phyloP scores from a whole-genome alignment of 2,329 filamentous ascomycete species.

The Colletotrichum simmondsii region DNA sequence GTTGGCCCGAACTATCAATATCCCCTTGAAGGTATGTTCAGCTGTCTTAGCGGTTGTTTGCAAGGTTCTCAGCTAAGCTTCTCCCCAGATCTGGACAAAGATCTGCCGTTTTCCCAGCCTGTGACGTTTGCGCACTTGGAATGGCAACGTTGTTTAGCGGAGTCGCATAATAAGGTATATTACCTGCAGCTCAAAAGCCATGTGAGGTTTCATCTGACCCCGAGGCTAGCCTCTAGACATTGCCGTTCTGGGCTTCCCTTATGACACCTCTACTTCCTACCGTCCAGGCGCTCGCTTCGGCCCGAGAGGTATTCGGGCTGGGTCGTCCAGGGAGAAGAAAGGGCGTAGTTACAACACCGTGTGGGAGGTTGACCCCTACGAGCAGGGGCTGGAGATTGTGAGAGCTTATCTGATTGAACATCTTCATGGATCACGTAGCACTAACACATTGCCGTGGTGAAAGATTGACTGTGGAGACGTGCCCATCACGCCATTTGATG shows the following conservation, averaged over 20 bases:
- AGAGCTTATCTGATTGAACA: background rate
- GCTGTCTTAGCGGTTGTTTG: background rate
- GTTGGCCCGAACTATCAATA: background rate
- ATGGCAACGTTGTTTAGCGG: constrained; percentile 19
- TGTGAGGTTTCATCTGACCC: background rate
- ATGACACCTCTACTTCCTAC: constrained; percentile 24
- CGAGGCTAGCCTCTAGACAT: background rate
- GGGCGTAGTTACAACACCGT: constrained; percentile 30
- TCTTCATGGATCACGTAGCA: background rate
- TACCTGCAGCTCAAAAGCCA: background rate
- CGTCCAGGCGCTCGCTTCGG: constrained; percentile 77
- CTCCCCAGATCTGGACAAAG: constrained; percentile 17
- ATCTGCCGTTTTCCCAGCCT: constrained; percentile 23
- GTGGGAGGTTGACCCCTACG: constrained; percentile 4
- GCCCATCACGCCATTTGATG: constrained; percentile 80
- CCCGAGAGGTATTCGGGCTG: constrained; percentile 85
- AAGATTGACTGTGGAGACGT: background rate
- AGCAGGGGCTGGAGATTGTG: background rate
- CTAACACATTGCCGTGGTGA: background rate
- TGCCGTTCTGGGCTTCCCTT: constrained; percentile 18
- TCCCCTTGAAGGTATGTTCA: background rate
- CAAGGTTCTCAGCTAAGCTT: background rate
- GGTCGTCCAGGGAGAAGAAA: constrained; percentile 81
- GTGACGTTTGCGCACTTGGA: constrained; percentile 21
- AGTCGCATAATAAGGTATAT: constrained; percentile 14